Evolutionary conservation across 1,139 yeast genomes (phyloP).

Genomic region (Taiozyma sp.): DNA sequence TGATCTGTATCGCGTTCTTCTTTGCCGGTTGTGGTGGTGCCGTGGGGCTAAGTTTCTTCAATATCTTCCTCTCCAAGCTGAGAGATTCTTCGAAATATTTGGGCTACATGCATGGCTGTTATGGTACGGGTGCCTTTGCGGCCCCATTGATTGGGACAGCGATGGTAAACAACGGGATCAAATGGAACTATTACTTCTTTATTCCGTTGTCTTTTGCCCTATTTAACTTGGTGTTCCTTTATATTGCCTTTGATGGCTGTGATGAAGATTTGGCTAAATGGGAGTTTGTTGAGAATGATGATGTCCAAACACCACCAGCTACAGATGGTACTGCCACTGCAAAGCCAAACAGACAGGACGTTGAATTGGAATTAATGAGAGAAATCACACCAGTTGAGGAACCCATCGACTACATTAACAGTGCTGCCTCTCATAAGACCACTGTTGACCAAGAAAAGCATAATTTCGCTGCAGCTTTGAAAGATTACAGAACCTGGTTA

Average conservation of each 20-base stretch:
- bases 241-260: conserved; percentile 37
- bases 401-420: conserved; percentile 1
- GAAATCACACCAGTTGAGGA: background rate
- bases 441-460: conserved; percentile 5
- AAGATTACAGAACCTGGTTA: conserved; percentile 46
- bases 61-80: conserved; percentile 31
- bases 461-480: conserved; percentile 33
- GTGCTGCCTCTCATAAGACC: conserved; percentile 9
- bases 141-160: conserved; percentile 54
- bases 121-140: conserved; percentile 58
- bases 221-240: conserved; percentile 27
- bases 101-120: conserved; percentile 53
- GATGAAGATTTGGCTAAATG: conserved; percentile 37
- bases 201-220: conserved; percentile 40
- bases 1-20: conserved; percentile 48
- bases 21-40: conserved; percentile 61
- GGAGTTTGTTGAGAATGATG: conserved; percentile 20
- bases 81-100: conserved; percentile 38
- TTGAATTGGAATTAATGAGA: conserved; percentile 2
- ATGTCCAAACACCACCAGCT: background rate
- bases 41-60: conserved; percentile 45
- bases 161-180: conserved; percentile 32
- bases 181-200: conserved; percentile 52
- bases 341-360: background rate
- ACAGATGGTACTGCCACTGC: background rate